Conservation (phyloP, 805 yeast genomes). For the Zygosaccharomyces kombuchaensis region DNA sequence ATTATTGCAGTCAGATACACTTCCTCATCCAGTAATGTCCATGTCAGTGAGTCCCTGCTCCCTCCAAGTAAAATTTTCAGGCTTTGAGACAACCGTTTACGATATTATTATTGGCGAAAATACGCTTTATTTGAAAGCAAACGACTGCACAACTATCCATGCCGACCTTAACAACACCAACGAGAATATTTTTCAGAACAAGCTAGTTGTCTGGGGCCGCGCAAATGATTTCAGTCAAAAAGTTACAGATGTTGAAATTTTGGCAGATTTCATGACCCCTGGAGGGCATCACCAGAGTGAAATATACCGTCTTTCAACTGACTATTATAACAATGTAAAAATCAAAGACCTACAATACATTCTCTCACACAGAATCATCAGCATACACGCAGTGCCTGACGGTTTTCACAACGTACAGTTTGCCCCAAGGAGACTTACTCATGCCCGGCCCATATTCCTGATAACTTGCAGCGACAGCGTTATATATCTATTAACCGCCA, state of each 20-base stretch:
- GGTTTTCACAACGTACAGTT: not conserved
- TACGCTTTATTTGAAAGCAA: not conserved
- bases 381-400: constrained; percentile 1
- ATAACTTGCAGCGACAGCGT: constrained; percentile 9
- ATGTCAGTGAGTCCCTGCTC: not conserved
- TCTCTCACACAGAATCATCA: not conserved
- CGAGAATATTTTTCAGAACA: not conserved
- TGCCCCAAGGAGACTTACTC: not conserved
- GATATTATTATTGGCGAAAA: not conserved
- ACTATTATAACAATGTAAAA: not conserved
- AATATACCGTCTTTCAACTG: not conserved
- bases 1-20: not conserved
- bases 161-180: not conserved
- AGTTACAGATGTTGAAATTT: not conserved
- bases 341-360: not conserved
- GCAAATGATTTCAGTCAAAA: not conserved
- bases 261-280: constrained; percentile 3
- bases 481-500: constrained; percentile 4
- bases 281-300: not conserved
- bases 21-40: not conserved
- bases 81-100: not conserved
- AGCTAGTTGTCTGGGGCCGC: not conserved
- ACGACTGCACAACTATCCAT: not conserved
- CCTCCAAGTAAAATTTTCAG: constrained; percentile 2
- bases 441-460: constrained; percentile 9